Evolutionary conservation across 352 stramenopile genomes (phyloP), one percentile per base, ranked within the genome.

Genomic region (Pseudoperonospora humuli): DNA sequence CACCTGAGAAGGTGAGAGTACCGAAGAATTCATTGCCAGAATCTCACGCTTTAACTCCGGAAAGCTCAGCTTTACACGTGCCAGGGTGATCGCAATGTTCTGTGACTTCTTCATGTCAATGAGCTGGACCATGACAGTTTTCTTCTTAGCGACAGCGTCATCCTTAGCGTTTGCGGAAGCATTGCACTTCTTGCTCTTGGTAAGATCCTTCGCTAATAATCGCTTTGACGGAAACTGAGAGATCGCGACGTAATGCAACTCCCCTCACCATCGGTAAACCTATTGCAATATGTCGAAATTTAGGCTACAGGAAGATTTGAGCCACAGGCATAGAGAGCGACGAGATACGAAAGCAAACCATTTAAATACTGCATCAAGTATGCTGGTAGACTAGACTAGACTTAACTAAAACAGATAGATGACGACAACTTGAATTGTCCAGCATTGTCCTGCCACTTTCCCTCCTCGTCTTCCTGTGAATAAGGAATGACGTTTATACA

Each of bases 71-170:
- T 90, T 90, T 1, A 93, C 67, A 24, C 80, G 75, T 1, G 80
- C 80, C 26, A 93, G 36, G 10, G 77, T 88, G 38, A 93, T 93
- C 7, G 77, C 69, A 40, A 93, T 88, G 54, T 93, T 93, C 53
- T 93, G 80, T 14, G 77, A 83, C 40, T 90, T 93, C 39, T 93
- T 93, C 73, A 89, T 86, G 46, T 93, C 80, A 29, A 93, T 83
- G 25, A 93, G 64, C 19, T 74, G 67, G 19, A 91, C 64, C 48
- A 86, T 70, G 19, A 77, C 67, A 45, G 82, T 82, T 57, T 85
- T 84, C 39, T 82, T 73, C 33, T 55, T 64, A 10, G 66, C 33
- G 3, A 59, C 50, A n/a, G 60, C 51, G 5, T 46, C 29, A 1
- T 51, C 51, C 18, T 63, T 47, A 14, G 49, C 49, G 15, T 70